A percentile compares a stretch with the other conserved stretches of the same genome.
Evolutionary conservation across 495 filamentous ascomycete genomes (phyloP).

Genomic region (Neurospora sp.): DNA sequence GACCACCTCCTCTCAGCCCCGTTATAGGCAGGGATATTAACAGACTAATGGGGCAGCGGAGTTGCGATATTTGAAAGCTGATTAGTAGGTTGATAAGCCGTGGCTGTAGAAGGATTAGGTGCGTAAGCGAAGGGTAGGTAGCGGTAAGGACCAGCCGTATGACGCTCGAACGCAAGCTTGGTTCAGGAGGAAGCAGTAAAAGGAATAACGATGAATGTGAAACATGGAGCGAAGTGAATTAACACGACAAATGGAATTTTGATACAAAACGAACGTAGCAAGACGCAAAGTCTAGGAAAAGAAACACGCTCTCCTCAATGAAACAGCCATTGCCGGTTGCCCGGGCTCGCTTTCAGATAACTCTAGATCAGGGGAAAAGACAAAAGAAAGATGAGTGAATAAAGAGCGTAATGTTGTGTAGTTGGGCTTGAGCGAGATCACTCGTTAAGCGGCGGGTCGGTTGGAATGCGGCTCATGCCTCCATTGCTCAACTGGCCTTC

Average conservation of each 20-base stretch:
- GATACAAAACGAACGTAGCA: not conserved
- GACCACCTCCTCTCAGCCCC: not conserved
- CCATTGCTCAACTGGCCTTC: slow-evolving; percentile 7
- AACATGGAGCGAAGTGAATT: not conserved
- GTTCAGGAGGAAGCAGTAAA: not conserved
- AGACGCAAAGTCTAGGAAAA: slow-evolving; percentile 1
- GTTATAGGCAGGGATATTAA: not conserved
- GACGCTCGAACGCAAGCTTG: not conserved
- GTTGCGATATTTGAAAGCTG: not conserved
- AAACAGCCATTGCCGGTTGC: slow-evolving; percentile 23
- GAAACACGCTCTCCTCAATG: not conserved
- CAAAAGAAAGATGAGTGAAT: not conserved
- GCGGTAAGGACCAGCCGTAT: not conserved
- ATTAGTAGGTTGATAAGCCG: not conserved
- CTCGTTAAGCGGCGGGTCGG: not conserved
- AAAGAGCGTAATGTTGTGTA: not conserved
- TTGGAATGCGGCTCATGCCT: not conserved
- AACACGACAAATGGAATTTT: not conserved
- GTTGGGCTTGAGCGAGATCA: not conserved
- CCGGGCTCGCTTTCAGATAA: slow-evolving; percentile 20
- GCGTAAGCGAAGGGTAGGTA: not conserved
- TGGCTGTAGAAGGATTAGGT: not conserved
- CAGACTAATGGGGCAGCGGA: not conserved
- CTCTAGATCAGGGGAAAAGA: slow-evolving; percentile 5
- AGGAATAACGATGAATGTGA: not conserved